Percentiles rank a stretch among this genome's conserved stretches.
Conservation (phyloP, 176 grass and related monocot species). For the Oryza coarctata region DNA sequence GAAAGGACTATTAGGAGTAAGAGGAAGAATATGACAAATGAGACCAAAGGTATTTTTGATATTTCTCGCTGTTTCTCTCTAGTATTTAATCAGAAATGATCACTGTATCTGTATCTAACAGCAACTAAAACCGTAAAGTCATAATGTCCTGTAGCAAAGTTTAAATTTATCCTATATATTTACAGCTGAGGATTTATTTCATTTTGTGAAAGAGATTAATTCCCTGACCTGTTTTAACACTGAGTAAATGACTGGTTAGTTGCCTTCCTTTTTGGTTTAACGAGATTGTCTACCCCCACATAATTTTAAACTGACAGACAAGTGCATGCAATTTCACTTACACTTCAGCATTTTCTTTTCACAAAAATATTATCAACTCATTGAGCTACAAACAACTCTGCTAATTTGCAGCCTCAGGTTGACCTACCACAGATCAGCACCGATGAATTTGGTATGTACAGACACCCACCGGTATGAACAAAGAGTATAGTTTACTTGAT, state of each 20-base stretch:
- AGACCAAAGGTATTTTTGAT: no score
- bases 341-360: neutral
- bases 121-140: no score
- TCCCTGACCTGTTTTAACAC: neutral
- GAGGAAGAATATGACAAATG: no score
- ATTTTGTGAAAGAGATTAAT: neutral
- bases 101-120: no score
- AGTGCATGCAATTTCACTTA: neutral
- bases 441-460: neutral
- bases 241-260: neutral
- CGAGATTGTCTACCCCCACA: neutral
- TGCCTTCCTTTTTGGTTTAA: neutral
- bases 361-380: neutral
- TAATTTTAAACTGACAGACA: neutral
- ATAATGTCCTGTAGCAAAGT: no score
- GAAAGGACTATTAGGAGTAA: no score
- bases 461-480: neutral
- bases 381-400: neutral
- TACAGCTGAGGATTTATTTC: neutral
- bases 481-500: conserved; percentile 38
- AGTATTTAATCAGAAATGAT: no score
- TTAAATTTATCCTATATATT: no score
- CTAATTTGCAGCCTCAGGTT: neutral
- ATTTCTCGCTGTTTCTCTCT: no score
- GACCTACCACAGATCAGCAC: neutral